phyloP scores from a whole-genome alignment of 179 eudicot species.

The Vitellaria paradoxa region DNA sequence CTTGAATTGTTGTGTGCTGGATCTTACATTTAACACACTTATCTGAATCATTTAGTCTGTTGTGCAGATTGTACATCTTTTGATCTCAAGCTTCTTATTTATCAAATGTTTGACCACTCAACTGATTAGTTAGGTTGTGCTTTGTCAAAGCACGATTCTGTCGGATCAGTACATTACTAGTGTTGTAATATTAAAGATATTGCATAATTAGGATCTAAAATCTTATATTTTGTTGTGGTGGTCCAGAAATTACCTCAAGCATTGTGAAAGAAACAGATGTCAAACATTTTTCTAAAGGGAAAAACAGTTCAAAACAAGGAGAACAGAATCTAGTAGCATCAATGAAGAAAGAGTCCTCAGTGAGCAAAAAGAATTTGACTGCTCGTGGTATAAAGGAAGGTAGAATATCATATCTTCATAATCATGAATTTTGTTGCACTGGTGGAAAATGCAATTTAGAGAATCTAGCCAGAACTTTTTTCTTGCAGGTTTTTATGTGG shows the following conservation, averaged over 20 bases:
- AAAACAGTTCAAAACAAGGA: conserved; percentile 7
- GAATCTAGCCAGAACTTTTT: not conserved
- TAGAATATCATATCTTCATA: conserved; percentile 5
- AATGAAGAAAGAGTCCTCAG: conserved; percentile 8
- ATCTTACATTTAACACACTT: conserved; percentile 1
- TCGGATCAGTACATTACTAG: no score
- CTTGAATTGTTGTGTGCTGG: not conserved
- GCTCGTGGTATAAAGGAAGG: conserved; percentile 20
- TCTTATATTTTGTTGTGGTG: not conserved
- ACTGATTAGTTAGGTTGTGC: no score
- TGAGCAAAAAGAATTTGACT: conserved; percentile 16
- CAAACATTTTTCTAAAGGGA: conserved; percentile 3
- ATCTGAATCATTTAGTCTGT: not conserved
- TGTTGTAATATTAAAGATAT: not conserved
- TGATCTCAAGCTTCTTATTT: no score
- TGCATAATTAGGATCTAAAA: not conserved
- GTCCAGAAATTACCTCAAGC: conserved; percentile 2
- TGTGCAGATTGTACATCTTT: not conserved
- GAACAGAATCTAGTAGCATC: conserved; percentile 12
- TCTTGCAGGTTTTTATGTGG: not conserved
- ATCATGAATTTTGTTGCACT: not conserved
- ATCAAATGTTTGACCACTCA: no score
- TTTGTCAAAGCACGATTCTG: no score
- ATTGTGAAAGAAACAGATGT: conserved; percentile 2
- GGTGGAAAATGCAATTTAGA: not conserved